A percentile compares a stretch with the other conserved stretches of the same genome.
These are phyloP conservation scores for Ophiorrhiza pumila DNA, from an alignment of 257 asterid species.

Conservation along the genomic window DNA sequence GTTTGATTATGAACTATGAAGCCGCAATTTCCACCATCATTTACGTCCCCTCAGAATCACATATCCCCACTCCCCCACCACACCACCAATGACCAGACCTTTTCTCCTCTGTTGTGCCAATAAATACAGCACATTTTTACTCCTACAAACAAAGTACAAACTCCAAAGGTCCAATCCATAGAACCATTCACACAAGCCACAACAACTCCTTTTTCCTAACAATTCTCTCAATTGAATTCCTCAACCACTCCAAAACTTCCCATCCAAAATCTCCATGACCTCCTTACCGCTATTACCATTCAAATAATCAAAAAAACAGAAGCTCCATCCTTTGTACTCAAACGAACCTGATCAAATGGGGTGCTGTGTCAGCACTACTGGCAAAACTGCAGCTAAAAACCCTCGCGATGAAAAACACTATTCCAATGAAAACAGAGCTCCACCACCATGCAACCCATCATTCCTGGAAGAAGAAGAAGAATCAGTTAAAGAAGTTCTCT, in stretches of 20 bases:
- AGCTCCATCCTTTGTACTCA: not conserved
- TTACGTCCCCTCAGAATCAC: too few species aligned
- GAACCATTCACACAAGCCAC: not conserved
- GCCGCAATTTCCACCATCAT: too few species aligned
- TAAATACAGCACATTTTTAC: not conserved
- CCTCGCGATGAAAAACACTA: not conserved
- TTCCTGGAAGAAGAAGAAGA: conserved; percentile 60
- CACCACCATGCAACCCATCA: conserved; percentile 46
- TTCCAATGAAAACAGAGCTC: conserved; percentile 23
- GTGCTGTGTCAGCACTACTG: conserved; percentile 43
- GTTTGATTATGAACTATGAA: too few species aligned
- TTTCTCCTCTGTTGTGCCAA: not conserved
- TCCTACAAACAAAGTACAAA: too few species aligned
- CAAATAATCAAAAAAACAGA: not conserved
- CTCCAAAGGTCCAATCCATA: not conserved
- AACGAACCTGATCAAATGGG: conserved; percentile 38
- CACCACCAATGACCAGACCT: too few species aligned
- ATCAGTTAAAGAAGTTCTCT: conserved; percentile 67
- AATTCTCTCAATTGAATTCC: conserved; percentile 1
- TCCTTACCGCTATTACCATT: conserved; percentile 3
- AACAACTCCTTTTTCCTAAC: not conserved
- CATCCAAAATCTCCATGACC: not conserved
- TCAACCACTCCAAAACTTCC: not conserved
- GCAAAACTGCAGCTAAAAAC: conserved; percentile 10
- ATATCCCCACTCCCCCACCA: too few species aligned